Conservation (phyloP, 2,329 filamentous ascomycete genomes). For the Aschersonia sp. region DNA sequence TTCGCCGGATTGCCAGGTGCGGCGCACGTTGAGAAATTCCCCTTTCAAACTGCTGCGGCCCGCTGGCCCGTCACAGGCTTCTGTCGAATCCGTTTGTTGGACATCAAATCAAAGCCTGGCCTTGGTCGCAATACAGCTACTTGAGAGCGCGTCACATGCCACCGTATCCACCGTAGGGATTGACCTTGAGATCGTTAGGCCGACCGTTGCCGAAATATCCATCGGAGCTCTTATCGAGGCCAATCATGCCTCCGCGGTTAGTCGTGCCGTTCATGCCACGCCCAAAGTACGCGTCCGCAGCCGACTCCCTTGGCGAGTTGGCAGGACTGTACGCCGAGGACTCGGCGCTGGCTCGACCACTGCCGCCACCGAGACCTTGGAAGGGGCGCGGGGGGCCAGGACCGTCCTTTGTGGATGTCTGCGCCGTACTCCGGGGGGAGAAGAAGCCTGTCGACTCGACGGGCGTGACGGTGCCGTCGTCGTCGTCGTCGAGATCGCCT, state of each 20-base stretch:
- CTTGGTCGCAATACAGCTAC: too few relatives aligned
- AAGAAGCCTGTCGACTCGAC: conserved; percentile 58
- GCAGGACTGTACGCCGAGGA: conserved; percentile 65
- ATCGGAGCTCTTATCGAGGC: conserved; percentile 23
- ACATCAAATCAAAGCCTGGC: too few relatives aligned
- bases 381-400: conserved; percentile 40
- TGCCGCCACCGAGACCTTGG: conserved; percentile 38
- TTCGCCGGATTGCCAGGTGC: too few relatives aligned
- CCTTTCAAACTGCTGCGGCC: too few relatives aligned
- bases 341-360: conserved; percentile 44
- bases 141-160: too few relatives aligned
- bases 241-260: conserved; percentile 22
- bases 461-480: conserved; percentile 51
- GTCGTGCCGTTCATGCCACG: conserved; percentile 17
- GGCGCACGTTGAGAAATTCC: too few relatives aligned
- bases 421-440: conserved; percentile 35
- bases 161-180: conserved; percentile 7
- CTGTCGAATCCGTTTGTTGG: too few relatives aligned
- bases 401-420: conserved; percentile 20
- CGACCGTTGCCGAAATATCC: conserved; percentile 26
- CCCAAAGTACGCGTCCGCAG: conserved; percentile 23
- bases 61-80: too few relatives aligned
- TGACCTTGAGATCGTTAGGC: conserved; percentile 35
- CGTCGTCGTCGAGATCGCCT: conserved; percentile 65
- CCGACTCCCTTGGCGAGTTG: conserved; percentile 51